Percentiles rank a stretch among this genome's conserved stretches.
phyloP scores from a whole-genome alignment of 306 rosid species.

The Aeschynomene evenia region DNA sequence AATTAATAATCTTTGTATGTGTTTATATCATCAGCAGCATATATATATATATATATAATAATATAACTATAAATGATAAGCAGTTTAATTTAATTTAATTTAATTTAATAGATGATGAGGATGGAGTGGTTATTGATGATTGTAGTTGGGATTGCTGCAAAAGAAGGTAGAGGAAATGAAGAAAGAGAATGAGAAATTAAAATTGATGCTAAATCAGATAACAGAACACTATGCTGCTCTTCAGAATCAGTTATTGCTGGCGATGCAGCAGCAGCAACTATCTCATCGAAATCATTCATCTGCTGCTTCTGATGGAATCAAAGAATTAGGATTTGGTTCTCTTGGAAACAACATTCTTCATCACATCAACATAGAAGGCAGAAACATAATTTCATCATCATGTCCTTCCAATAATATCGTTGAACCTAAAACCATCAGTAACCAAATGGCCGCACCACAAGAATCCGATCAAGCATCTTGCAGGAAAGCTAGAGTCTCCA shows the following conservation, averaged over 20 bases:
- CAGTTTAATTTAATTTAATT: neutral
- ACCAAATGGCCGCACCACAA: neutral
- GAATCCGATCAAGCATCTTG: conserved; percentile 20
- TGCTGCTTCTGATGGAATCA: too few species aligned
- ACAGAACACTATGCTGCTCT: conserved; percentile 34
- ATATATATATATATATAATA: too few species aligned
- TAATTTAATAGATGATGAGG: too few species aligned
- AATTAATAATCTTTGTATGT: too few species aligned
- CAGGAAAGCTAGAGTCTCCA: conserved; percentile 45
- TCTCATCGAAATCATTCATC: too few species aligned
- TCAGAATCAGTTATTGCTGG: conserved; percentile 27
- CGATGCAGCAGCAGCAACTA: conserved; percentile 23
- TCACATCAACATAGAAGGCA: too few species aligned
- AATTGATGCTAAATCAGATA: conserved; percentile 30
- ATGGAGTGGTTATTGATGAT: too few species aligned
- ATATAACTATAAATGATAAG: neutral
- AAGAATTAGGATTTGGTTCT: too few species aligned
- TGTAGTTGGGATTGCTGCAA: conserved; percentile 34
- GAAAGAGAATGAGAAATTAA: conserved; percentile 44
- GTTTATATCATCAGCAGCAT: too few species aligned
- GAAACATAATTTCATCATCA: neutral
- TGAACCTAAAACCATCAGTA: neutral
- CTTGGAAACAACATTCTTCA: too few species aligned
- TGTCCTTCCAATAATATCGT: neutral
- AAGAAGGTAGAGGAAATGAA: conserved; percentile 34